Base-by-base conservation (phyloP, 2,329 filamentous ascomycete species). In the Fusarium denticulatum region DNA sequence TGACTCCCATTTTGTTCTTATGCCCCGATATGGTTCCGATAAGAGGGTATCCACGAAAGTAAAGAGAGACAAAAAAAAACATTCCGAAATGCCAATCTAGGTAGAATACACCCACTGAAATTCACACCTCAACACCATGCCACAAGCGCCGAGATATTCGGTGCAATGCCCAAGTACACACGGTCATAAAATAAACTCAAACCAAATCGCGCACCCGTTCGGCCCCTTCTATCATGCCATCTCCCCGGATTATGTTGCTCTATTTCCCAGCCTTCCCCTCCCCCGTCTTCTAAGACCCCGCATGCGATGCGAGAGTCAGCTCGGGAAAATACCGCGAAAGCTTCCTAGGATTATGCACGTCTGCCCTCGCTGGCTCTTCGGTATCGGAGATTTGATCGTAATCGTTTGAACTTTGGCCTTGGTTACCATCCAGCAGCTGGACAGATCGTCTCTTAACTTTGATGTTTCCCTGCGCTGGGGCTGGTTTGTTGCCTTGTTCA, bases 271-370 rank as follows among this genome's bases (percentile, higher is more conserved):
- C 24, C 28, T 53, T 56, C 34, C 32, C 39, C 30, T 47, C 20
- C 32, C 34, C 40, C 40, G 26, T 43, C 57, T 60, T 53, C 26
- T 13, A 70, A 13, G 71, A 62, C 34, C 59, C 63, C 43, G 61
- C 64, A 53, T 75, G 56, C 20, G 70, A 55, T 28, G 70, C 69
- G 39, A 78, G 67, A 3, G 70, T 72, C 43, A 79, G 73, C 42
- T 79, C 78, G 12, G 78, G 78, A 46, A 79, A 79, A 61, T 74
- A 79, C 58, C 78, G 78, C 40, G 78, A 79, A 59, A 79, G 74
- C 67, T 79, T 79, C 64, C 74, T 78, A 26, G 77, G 75, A 39
- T 75, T 79, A 14, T 73, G 76, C 34, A 76, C 72, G 6, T 78
- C 77, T 52, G 76, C 68, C 47, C 75, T 67, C 7, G 69, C 66